Percentiles rank a stretch among this genome's conserved stretches.
Conservation (phyloP, 2,329 filamentous ascomycete species). For the Parastagonospora nodorum region DNA sequence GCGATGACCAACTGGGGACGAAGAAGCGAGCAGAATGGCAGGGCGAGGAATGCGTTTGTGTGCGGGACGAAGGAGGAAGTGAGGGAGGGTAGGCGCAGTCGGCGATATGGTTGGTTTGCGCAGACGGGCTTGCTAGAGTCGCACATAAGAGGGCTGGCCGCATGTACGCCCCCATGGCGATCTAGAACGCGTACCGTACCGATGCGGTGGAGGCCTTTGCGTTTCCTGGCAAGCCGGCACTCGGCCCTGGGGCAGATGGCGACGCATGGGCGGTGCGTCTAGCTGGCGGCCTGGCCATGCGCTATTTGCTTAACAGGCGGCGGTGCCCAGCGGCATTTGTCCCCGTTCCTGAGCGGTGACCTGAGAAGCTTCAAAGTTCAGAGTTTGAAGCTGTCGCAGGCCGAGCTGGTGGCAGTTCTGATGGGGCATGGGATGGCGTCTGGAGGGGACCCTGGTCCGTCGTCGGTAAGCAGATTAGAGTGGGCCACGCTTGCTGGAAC, state of each 20-base stretch:
- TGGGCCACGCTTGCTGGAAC: constrained; percentile 22
- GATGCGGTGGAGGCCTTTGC: constrained; percentile 30
- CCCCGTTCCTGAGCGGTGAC: no score
- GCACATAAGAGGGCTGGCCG: constrained; percentile 31
- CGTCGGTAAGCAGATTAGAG: constrained; percentile 6
- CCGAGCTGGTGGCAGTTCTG: background rate
- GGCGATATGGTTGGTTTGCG: constrained; percentile 35
- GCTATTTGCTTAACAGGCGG: background rate
- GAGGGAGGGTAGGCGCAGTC: constrained; percentile 29
- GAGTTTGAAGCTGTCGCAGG: background rate
- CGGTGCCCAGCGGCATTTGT: background rate
- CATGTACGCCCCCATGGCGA: constrained; percentile 30
- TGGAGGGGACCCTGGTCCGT: constrained; percentile 4
- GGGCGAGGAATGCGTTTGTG: constrained; percentile 29
- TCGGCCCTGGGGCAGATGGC: background rate
- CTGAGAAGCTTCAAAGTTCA: background rate
- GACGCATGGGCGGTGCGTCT: background rate
- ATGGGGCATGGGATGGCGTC: background rate
- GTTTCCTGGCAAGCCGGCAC: constrained; percentile 14
- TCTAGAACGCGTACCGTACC: constrained; percentile 40
- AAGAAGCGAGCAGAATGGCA: constrained; percentile 19
- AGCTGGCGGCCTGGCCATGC: background rate
- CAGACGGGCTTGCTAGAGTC: constrained; percentile 17
- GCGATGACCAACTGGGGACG: constrained; percentile 22
- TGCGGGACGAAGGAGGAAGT: constrained; percentile 26